phyloP scores from a whole-genome alignment of 306 rosid species.

The Malus sieversii region DNA sequence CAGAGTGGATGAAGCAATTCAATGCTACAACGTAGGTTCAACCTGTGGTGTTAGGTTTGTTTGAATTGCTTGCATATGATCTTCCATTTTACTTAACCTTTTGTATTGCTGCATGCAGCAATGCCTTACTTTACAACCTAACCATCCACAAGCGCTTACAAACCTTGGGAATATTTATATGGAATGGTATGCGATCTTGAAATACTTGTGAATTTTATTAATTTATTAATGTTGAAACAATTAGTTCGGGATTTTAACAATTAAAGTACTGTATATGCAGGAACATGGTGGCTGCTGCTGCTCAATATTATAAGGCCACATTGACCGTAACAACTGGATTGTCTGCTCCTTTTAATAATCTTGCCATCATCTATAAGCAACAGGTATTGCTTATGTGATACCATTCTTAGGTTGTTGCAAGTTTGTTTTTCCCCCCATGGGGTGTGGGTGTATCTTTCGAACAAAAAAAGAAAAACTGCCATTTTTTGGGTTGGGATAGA shows the following conservation, averaged over 20 bases:
- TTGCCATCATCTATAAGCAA: constrained; percentile 90
- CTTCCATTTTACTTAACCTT: neutral
- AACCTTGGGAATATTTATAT: constrained; percentile 95
- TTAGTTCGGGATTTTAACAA: neutral
- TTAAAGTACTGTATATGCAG: constrained; percentile 24
- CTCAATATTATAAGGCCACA: constrained; percentile 89
- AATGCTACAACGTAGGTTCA: constrained; percentile 73
- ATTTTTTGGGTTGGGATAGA: neutral
- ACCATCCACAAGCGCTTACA: constrained; percentile 95
- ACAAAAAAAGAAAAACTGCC: neutral
- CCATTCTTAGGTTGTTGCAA: neutral
- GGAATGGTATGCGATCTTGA: constrained; percentile 66
- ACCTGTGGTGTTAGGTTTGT: constrained; percentile 2
- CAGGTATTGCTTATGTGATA: constrained; percentile 40
- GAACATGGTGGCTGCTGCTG: constrained; percentile 95
- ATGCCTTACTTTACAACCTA: constrained; percentile 86
- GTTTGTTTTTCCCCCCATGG: neutral
- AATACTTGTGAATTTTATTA: neutral
- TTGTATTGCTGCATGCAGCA: constrained; percentile 44
- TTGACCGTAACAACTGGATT: constrained; percentile 86
- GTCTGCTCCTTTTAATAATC: constrained; percentile 93
- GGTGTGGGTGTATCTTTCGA: neutral
- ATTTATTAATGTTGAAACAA: constrained; percentile 1
- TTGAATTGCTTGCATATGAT: neutral
- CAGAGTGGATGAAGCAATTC: constrained; percentile 92